phyloP scores from a whole-genome alignment of 768 basidiomycete species.

The Megacollybia marginata region DNA sequence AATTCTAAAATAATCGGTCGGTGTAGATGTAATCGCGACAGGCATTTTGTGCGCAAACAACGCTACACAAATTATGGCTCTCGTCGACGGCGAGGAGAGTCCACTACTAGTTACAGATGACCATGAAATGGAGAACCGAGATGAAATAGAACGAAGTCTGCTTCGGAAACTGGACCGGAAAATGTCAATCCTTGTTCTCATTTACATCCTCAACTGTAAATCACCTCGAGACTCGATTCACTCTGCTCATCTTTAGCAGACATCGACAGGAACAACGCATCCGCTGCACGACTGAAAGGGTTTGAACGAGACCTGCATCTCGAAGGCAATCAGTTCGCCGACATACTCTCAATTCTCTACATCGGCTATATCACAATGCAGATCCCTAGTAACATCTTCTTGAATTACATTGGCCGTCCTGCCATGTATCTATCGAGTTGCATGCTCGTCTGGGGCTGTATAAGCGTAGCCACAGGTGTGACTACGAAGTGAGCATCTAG shows the following conservation, averaged over 20 bases:
- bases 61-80: background rate
- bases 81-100: background rate
- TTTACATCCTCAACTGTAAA: slow-evolving; percentile 39
- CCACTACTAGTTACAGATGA: background rate
- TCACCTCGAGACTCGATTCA: slow-evolving; percentile 1
- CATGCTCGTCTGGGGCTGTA: slow-evolving; percentile 61
- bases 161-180: slow-evolving; percentile 43
- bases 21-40: slow-evolving; percentile 28
- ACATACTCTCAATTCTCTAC: slow-evolving; percentile 52
- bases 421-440: slow-evolving; percentile 56
- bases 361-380: slow-evolving; percentile 69
- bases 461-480: slow-evolving; percentile 33
- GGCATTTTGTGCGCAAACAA: no score
- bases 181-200: slow-evolving; percentile 40
- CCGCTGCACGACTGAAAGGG: slow-evolving; percentile 58
- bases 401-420: slow-evolving; percentile 55
- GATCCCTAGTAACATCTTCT: slow-evolving; percentile 63
- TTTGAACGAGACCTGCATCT: slow-evolving; percentile 57
- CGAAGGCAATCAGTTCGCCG: slow-evolving; percentile 44
- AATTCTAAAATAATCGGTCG: slow-evolving; percentile 58
- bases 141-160: slow-evolving; percentile 13
- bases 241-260: slow-evolving; percentile 18
- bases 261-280: slow-evolving; percentile 67
- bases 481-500: no score
- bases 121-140: slow-evolving; percentile 1